Base-by-base conservation (phyloP, 2,329 filamentous ascomycete genomes). In the Ceratocystis huliohia region DNA sequence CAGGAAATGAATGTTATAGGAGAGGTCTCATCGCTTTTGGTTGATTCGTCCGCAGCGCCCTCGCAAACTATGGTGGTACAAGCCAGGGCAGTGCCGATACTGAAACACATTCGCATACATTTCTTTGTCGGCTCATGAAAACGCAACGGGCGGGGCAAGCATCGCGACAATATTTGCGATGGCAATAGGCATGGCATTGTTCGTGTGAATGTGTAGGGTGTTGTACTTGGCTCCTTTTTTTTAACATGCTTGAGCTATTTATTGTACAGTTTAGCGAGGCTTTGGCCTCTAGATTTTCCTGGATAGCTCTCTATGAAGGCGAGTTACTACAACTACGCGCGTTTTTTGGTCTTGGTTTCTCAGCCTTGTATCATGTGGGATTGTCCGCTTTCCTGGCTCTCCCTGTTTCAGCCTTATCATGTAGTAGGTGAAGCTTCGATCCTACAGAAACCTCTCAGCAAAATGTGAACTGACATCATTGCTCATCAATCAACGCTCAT, bases 1-100 rank as follows among this genome's bases (percentile, higher is more conserved):
- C 82, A 87, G 73, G 78, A 83, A 71, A 84, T 87, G 78, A 80
- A 80, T 65, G 83, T 81, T 0, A 74, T 86, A 15, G 79, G 80
- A 30, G 79, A 84, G 2, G 78, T 85, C 20, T 79, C 80, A 4
- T 79, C 79, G 1, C 79, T 81, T 3, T 74, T 86, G 57, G 76
- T 82, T 57, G 72, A 74, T 33, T 69, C 73, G 3, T 75, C 76
- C 1, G 73, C 76, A 25, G 69, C 73, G 1, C 79, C 80, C 74
- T 79, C 17, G 81, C 81, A 0, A 48, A 48, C 15, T 7, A 20
- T 48, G 84, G 83, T 63, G 84, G 84, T 65, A 84, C 78, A 1
- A 80, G 78, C 57, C 71, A 73, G 69, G 78, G 79, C 41, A 74
- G 81, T 66, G 74, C 74, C 3, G 75, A 78, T 67, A 78, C 79